Percentiles rank a stretch among this genome's conserved stretches.
Evolutionary conservation across 1,139 yeast genomes (phyloP).

Genomic region (Protomyces lactucae-debilis): DNA sequence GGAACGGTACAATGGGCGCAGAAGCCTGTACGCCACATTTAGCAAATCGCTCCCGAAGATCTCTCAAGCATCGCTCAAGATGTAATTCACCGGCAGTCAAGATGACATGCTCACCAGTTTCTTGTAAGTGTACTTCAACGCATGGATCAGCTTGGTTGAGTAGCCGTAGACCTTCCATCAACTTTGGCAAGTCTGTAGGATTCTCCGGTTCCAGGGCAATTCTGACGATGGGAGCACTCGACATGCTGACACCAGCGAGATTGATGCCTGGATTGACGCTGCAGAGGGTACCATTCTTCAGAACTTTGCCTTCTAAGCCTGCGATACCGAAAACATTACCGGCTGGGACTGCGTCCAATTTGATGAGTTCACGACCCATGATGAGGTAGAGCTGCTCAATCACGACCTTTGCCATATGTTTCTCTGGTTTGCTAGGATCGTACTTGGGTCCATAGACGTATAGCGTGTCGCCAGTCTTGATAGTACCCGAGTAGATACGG

Average conservation of each 20-base stretch:
- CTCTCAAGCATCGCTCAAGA: conserved; percentile 83
- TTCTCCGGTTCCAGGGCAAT: conserved; percentile 92
- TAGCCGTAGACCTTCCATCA: conserved; percentile 72
- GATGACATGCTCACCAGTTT: conserved; percentile 83
- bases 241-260: conserved; percentile 62
- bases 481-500: conserved; percentile 79
- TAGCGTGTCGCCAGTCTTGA: conserved; percentile 67
- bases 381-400: conserved; percentile 69
- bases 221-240: conserved; percentile 80
- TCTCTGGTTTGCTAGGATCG: conserved; percentile 62
- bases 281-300: conserved; percentile 82
- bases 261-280: conserved; percentile 52
- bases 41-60: conserved; percentile 84
- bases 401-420: conserved; percentile 51
- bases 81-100: conserved; percentile 97
- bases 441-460: conserved; percentile 81
- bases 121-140: conserved; percentile 77
- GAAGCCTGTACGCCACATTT: conserved; percentile 81
- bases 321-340: conserved; percentile 95
- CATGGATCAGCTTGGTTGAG: conserved; percentile 90
- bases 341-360: conserved; percentile 77
- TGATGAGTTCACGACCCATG: conserved; percentile 87
- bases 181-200: conserved; percentile 68
- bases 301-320: conserved; percentile 74
- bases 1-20: conserved; percentile 89